Percentiles rank a stretch among this genome's conserved stretches.
phyloP scores from a whole-genome alignment of 1,139 yeast species.

The Candida sp. region DNA sequence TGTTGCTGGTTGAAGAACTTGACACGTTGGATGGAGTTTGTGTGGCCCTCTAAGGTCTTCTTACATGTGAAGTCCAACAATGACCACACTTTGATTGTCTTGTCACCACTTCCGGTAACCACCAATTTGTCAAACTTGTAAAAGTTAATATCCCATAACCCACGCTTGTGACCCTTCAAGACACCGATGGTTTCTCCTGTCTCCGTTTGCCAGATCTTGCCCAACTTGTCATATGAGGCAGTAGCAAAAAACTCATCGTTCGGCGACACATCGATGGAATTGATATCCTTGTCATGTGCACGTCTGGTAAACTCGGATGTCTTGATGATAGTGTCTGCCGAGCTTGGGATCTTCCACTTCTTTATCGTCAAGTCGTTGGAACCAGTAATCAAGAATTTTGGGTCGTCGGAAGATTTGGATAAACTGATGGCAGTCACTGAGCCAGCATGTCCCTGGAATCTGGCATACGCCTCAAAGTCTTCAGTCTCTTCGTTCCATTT shows the following conservation, averaged over 20 bases:
- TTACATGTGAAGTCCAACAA: conserved; percentile 74
- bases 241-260: conserved; percentile 90
- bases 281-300: conserved; percentile 97
- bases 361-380: conserved; percentile 91
- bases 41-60: conserved; percentile 92
- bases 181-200: conserved; percentile 87
- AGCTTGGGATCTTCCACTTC: conserved; percentile 77
- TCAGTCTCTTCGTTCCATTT: conserved; percentile 46
- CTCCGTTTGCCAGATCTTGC: conserved; percentile 85
- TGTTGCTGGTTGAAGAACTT: conserved; percentile 63
- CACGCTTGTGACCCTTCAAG: conserved; percentile 89
- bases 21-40: conserved; percentile 89
- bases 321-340: conserved; percentile 32
- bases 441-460: conserved; percentile 85
- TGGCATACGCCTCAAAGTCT: conserved; percentile 58
- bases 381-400: conserved; percentile 81
- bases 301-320: conserved; percentile 86
- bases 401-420: conserved; percentile 64
- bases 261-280: conserved; percentile 85
- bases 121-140: conserved; percentile 77
- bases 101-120: conserved; percentile 90
- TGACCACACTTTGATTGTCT: conserved; percentile 89
- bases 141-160: conserved; percentile 91
- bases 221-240: conserved; percentile 94
- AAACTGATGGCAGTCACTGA: conserved; percentile 84